These are phyloP conservation scores for Ochetophila trinervis DNA, from an alignment of 306 rosid genomes.

Conservation along the genomic window DNA sequence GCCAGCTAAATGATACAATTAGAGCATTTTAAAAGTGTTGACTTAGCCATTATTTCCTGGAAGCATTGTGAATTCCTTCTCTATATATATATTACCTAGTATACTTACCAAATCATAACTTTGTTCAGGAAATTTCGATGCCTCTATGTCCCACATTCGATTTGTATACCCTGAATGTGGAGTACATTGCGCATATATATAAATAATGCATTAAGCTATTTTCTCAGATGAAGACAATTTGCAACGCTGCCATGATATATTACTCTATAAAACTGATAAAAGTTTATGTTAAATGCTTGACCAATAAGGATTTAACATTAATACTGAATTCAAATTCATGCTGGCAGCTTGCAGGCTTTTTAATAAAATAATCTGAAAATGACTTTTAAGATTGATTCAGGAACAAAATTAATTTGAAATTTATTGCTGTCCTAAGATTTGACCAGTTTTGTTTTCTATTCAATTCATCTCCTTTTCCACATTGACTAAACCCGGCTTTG, in stretches of 20 bases:
- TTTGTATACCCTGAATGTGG: not conserved
- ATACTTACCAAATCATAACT: too few relatives aligned
- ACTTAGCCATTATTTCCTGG: not conserved
- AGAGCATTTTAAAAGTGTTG: constrained; percentile 2
- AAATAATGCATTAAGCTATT: too few relatives aligned
- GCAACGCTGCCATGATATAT: constrained; percentile 11
- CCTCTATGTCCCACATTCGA: too few relatives aligned
- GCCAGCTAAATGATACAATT: constrained; percentile 3
- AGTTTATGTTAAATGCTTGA: not conserved
- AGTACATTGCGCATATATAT: not conserved
- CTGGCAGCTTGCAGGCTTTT: constrained; percentile 35
- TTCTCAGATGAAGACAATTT: not conserved
- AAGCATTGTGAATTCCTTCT: too few relatives aligned
- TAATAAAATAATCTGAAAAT: constrained; percentile 22
- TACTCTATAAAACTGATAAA: constrained; percentile 15
- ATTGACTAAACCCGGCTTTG: constrained; percentile 25
- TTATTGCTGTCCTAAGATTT: constrained; percentile 15
- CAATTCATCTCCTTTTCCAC: not conserved
- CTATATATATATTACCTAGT: too few relatives aligned
- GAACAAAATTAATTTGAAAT: constrained; percentile 10
- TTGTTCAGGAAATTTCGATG: too few relatives aligned
- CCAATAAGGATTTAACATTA: not conserved
- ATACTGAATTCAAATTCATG: constrained; percentile 4
- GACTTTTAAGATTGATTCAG: constrained; percentile 13
- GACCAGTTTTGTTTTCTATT: not conserved